A percentile compares a stretch with the other conserved stretches of the same genome.
Conservation (phyloP, 495 filamentous ascomycete genomes). For the Penicillium flavigenum region DNA sequence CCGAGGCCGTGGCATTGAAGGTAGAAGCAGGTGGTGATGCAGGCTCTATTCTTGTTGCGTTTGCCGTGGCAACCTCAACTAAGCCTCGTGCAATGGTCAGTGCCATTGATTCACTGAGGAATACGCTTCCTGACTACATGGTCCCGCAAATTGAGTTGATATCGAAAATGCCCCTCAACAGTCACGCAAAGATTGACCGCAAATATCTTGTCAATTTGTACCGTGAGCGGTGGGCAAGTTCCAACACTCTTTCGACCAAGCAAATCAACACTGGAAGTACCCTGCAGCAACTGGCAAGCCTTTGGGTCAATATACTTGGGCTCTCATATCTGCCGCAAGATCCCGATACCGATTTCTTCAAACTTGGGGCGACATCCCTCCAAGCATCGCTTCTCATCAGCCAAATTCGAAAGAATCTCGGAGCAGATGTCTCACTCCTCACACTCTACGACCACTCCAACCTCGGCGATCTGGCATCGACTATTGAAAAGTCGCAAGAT, state of each 20-base stretch:
- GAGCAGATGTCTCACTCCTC: conserved; percentile 6
- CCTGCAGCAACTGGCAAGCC: no score
- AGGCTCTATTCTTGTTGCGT: conserved; percentile 9
- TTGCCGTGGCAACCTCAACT: conserved; percentile 1
- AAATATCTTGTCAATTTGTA: no score
- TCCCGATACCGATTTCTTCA: no score
- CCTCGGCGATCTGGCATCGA: neutral
- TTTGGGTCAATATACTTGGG: no score
- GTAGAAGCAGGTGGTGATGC: neutral
- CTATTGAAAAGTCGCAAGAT: neutral
- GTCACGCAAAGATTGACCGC: conserved; percentile 22
- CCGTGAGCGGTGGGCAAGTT: no score
- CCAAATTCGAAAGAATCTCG: conserved; percentile 1
- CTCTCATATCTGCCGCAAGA: no score
- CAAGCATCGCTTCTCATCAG: conserved; percentile 17
- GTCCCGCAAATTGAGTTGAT: conserved; percentile 21
- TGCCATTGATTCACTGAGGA: no score
- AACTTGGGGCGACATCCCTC: conserved; percentile 19
- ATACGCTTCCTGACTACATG: conserved; percentile 13
- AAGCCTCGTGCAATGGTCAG: no score
- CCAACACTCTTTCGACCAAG: no score
- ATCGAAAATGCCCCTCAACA: conserved; percentile 18
- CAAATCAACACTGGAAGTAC: no score
- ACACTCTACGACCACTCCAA: conserved; percentile 18
- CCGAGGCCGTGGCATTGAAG: conserved; percentile 11